Evolutionary conservation across 2,329 filamentous ascomycete genomes (phyloP).

Genomic region (Monosporascus ibericus): DNA sequence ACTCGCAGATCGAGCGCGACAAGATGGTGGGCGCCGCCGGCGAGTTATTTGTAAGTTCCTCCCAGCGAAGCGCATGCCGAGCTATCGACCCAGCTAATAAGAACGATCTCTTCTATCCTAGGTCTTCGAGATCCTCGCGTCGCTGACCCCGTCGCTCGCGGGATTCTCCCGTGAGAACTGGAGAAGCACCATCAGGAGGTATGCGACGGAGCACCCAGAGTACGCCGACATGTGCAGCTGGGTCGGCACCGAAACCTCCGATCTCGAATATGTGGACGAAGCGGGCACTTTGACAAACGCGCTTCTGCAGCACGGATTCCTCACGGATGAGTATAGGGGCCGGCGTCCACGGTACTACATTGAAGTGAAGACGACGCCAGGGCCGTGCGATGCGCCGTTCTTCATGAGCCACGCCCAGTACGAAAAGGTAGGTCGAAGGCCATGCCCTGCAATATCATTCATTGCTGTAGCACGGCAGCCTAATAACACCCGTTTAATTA

Average conservation of each 20-base stretch:
- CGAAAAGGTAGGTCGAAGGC: conserved; percentile 25
- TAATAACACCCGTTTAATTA: not conserved
- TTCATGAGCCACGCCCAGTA: conserved; percentile 42
- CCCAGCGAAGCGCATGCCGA: not conserved
- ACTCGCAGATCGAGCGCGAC: conserved; percentile 13
- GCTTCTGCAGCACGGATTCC: conserved; percentile 29
- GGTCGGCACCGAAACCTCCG: conserved; percentile 37
- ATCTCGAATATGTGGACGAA: conserved; percentile 38
- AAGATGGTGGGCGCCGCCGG: conserved; percentile 21
- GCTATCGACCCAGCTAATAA: not conserved
- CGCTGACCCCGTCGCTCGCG: conserved; percentile 20
- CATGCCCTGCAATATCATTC: not conserved
- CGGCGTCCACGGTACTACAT: conserved; percentile 36
- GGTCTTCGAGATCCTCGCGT: conserved; percentile 36
- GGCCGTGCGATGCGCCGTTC: conserved; percentile 32
- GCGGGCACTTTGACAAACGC: conserved; percentile 26
- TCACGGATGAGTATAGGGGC: conserved; percentile 20
- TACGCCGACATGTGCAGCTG: conserved; percentile 35
- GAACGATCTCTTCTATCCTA: conserved; percentile 10
- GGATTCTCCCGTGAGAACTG: conserved; percentile 36
- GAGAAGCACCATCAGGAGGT: conserved; percentile 40
- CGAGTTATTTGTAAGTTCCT: conserved; percentile 20
- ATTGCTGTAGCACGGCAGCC: not conserved
- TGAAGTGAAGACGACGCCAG: conserved; percentile 45
- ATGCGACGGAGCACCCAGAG: conserved; percentile 30